A percentile compares a stretch with the other conserved stretches of the same genome.
phyloP scores from a whole-genome alignment of 1,284 basidiomycete species.

The Heterobasidion annosum region DNA sequence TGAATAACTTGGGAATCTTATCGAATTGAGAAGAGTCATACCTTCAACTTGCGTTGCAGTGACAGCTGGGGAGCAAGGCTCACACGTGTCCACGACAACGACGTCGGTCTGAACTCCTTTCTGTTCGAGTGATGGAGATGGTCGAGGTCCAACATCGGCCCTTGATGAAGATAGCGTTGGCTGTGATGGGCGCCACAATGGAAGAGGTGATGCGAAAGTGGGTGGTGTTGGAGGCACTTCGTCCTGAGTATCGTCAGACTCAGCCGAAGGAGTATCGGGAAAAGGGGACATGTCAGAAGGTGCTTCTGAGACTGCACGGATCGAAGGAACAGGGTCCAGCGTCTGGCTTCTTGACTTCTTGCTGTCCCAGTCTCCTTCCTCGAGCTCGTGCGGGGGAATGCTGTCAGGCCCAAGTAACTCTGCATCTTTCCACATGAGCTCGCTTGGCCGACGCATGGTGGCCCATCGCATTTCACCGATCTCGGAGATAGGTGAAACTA shows the following conservation, averaged over 20 bases:
- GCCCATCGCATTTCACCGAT: constrained; percentile 4
- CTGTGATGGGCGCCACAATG: neutral
- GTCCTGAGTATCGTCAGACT: constrained; percentile 5
- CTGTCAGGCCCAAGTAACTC: constrained; percentile 41
- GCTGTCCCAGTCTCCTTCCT: constrained; percentile 27
- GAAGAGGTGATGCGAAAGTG: neutral
- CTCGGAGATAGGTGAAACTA: constrained; percentile 5
- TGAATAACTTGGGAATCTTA: neutral
- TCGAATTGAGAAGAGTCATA: constrained; percentile 13
- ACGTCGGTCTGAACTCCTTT: neutral
- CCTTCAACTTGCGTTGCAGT: constrained; percentile 61
- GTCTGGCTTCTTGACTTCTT: neutral
- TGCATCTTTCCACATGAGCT: constrained; percentile 34
- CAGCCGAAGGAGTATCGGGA: constrained; percentile 2
- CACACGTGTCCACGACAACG: constrained; percentile 48
- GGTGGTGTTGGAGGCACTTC: constrained; percentile 5
- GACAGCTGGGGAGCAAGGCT: constrained; percentile 50
- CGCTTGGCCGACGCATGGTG: constrained; percentile 13
- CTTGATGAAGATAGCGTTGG: neutral
- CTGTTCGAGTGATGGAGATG: neutral
- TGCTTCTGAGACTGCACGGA: neutral
- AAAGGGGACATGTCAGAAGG: neutral
- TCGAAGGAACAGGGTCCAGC: neutral
- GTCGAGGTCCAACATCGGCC: neutral
- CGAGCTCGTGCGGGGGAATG: constrained; percentile 34